Percentiles rank a stretch among this genome's conserved stretches.
phyloP scores from a whole-genome alignment of 2,329 filamentous ascomycete species.

The Aspergillus sp. region DNA sequence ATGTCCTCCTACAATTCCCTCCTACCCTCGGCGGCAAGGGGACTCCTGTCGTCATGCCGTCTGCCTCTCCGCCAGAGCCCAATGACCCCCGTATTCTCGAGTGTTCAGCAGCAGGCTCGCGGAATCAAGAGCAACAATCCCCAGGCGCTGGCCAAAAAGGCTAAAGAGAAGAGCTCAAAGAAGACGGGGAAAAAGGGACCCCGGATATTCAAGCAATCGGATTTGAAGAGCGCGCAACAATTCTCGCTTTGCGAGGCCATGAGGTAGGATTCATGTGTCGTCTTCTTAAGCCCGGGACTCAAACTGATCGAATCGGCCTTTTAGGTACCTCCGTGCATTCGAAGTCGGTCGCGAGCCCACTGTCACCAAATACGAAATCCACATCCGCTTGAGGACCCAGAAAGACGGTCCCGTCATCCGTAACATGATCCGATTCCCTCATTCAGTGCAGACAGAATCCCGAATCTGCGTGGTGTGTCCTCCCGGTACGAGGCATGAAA shows the following conservation, averaged over 20 bases:
- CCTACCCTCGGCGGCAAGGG: conserved; percentile 36
- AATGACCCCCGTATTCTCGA: conserved; percentile 32
- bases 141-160: conserved; percentile 40
- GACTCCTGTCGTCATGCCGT: conserved; percentile 34
- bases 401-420: conserved; percentile 86
- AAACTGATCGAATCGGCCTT: conserved; percentile 11
- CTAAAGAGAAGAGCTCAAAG: conserved; percentile 60
- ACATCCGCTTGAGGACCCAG: conserved; percentile 76
- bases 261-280: conserved; percentile 52
- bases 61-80: conserved; percentile 27
- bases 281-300: conserved; percentile 1
- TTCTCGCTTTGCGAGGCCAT: conserved; percentile 90
- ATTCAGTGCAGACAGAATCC: conserved; percentile 84
- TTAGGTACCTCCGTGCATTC: conserved; percentile 82
- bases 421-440: conserved; percentile 82
- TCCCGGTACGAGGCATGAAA: conserved; percentile 71
- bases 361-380: conserved; percentile 81
- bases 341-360: conserved; percentile 81
- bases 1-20: conserved; percentile 38
- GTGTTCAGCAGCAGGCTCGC: conserved; percentile 38
- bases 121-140: conserved; percentile 33
- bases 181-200: conserved; percentile 63
- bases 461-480: conserved; percentile 88
- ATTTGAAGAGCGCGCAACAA: conserved; percentile 66
- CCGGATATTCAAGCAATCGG: conserved; percentile 62